These are phyloP conservation scores for Corchorus olitorius DNA, from an alignment of 345 rosid species.

Conservation along the genomic window DNA sequence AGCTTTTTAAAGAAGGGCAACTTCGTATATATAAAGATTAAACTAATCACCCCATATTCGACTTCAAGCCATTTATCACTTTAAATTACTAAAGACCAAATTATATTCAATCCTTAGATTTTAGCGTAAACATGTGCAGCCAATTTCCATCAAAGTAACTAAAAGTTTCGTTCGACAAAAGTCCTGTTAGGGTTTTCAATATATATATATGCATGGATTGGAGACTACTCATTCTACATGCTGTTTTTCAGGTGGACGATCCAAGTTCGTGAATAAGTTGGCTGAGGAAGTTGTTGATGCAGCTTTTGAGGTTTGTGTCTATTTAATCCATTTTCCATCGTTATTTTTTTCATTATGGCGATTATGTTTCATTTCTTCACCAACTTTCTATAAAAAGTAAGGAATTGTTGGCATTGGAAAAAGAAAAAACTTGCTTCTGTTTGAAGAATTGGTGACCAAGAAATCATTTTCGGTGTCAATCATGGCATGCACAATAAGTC, in stretches of 20 bases:
- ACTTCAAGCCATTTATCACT: background rate
- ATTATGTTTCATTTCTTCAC: background rate
- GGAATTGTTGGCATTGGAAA: too few relatives aligned
- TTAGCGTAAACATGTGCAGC: background rate
- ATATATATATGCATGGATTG: too few relatives aligned
- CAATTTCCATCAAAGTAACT: background rate
- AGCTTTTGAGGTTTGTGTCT: slow-evolving; percentile 38
- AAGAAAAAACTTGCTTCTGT: background rate
- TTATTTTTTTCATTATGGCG: too few relatives aligned
- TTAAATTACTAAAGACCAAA: background rate
- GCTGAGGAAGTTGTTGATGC: slow-evolving; percentile 27
- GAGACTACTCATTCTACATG: background rate
- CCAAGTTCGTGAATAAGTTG: slow-evolving; percentile 29
- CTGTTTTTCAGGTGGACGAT: slow-evolving; percentile 46
- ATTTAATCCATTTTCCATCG: background rate
- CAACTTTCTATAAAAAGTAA: background rate
- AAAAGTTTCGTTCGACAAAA: too few relatives aligned
- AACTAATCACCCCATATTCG: background rate
- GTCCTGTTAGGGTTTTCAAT: background rate
- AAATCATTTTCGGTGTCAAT: background rate
- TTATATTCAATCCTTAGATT: background rate
- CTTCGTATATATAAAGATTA: too few relatives aligned
- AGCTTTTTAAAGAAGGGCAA: background rate
- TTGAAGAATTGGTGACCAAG: background rate
- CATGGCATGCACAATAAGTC: background rate